A percentile compares a stretch with the other conserved stretches of the same genome.
Evolutionary conservation across 495 filamentous ascomycete species (phyloP).

Genomic region (Daldinia caldariorum): DNA sequence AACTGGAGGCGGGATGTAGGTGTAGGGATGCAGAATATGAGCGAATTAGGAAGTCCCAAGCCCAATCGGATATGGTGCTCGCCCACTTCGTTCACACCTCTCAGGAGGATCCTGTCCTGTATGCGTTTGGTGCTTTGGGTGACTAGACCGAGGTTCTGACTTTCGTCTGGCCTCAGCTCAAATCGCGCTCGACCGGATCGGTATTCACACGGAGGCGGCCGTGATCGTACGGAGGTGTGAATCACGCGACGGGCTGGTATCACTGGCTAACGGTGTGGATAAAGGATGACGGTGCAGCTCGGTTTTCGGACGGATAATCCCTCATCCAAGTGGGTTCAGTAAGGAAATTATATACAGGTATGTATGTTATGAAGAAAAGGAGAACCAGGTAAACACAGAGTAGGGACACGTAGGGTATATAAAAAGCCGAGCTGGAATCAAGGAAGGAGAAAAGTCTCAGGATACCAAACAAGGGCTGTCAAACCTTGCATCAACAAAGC

Average conservation of each 20-base stretch:
- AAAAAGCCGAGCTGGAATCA: slow-evolving; percentile 3
- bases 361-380: background rate
- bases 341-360: background rate
- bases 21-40: slow-evolving; percentile 34
- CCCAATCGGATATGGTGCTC: slow-evolving; percentile 39
- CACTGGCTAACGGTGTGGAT: slow-evolving; percentile 11
- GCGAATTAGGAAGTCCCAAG: slow-evolving; percentile 46
- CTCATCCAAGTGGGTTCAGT: background rate
- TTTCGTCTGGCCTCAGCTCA: slow-evolving; percentile 9
- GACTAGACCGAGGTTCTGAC: slow-evolving; percentile 18
- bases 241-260: slow-evolving; percentile 24
- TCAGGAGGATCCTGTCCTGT: slow-evolving; percentile 18
- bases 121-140: slow-evolving; percentile 6
- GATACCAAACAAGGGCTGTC: background rate
- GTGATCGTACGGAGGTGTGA: slow-evolving; percentile 36
- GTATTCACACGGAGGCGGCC: slow-evolving; percentile 30
- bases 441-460: slow-evolving; percentile 1
- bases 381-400: slow-evolving; percentile 4
- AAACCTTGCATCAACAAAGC: slow-evolving; percentile 13
- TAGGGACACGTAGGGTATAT: slow-evolving; percentile 14
- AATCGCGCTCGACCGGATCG: slow-evolving; percentile 15
- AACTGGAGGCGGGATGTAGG: slow-evolving; percentile 12
- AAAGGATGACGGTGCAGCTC: slow-evolving; percentile 8
- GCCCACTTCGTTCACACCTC: slow-evolving; percentile 21
- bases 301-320: slow-evolving; percentile 1